These are phyloP conservation scores for Macaranga tanarius DNA, from an alignment of 441 rosid species.

Conservation along the genomic window DNA sequence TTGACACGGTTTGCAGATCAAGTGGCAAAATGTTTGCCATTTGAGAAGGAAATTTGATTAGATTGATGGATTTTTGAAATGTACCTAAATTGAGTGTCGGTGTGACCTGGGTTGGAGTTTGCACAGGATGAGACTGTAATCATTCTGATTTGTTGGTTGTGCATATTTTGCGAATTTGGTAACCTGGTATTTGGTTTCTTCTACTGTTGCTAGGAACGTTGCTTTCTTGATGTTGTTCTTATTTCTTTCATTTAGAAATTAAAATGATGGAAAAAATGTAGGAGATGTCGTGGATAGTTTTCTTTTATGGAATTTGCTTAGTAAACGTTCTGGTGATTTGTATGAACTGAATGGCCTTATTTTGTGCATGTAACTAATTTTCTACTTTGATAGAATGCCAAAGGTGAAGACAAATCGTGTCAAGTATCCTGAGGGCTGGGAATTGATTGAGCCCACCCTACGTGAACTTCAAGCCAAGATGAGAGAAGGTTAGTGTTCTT, in stretches of 20 bases:
- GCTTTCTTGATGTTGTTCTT: too few species aligned
- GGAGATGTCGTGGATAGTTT: background rate
- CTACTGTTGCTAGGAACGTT: too few species aligned
- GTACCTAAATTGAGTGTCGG: too few species aligned
- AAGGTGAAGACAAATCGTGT: constrained; percentile 75
- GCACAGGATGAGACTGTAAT: background rate
- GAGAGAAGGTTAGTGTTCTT: constrained; percentile 61
- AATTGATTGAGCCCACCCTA: constrained; percentile 78
- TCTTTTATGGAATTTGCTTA: background rate
- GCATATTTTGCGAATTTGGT: too few species aligned
- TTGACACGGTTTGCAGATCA: background rate
- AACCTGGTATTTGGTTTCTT: too few species aligned
- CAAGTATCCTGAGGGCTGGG: constrained; percentile 81
- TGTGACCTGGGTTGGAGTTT: too few species aligned
- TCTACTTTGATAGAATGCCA: constrained; percentile 44
- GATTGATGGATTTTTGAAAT: background rate
- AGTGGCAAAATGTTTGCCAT: background rate
- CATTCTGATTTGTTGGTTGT: background rate
- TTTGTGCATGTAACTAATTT: background rate
- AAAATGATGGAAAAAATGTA: too few species aligned
- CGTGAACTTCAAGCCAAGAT: constrained; percentile 66
- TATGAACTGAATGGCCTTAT: background rate
- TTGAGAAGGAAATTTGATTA: background rate
- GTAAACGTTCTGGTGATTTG: background rate
- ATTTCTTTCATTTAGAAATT: too few species aligned